Base-by-base conservation (phyloP, 352 stramenopile species). In the Phytophthora megakarya region DNA sequence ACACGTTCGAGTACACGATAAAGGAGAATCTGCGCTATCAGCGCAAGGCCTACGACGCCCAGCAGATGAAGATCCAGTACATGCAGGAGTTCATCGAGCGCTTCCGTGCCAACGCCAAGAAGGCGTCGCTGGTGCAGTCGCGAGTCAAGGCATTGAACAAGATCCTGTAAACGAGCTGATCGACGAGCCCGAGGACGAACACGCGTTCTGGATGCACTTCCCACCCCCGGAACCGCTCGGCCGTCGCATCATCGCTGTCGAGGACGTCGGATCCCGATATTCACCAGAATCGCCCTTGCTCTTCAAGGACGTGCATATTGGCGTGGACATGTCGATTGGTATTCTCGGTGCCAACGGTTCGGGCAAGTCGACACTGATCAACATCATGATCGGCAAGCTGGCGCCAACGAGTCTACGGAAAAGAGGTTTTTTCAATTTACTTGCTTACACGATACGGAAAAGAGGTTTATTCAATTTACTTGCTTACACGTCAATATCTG, bases 51-150 rank as follows among this genome's bases (percentile, higher is more conserved):
- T 95, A 92, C 68, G 84, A 95, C 26, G 84, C 84, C 18, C 84
- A 95, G 67, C 84, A 93, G 68, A 88, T 93, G 76, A 93, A 93
- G 76, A 92, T 93, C 46, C 75, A 85, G 58, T 96, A 98, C 78
- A 98, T 99, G 93, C 97, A 98, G 84, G 94, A 99, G 62, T 98
- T 98, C 57, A 98, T 98, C 63, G 89, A 97, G 67, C 97, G 97
- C 65, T 98, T 99, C 78, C 73, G 91, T 57, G 94, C 84, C 55
- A 98, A 98, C 81, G 96, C 96, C 22, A 98, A 98, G 77, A 93
- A 97, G 51, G 96, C 97, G 15, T 94, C 95, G 44, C 82, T 98
- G 4, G 96, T 99, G 48, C 97, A 99, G 82, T 97, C 86, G 68
- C 92, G 97, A 37, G 96, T 99, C 64, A 99, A 99, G 68, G 86